These are phyloP conservation scores for Clavaria fumosa DNA, from an alignment of 768 basidiomycete genomes.

Conservation along the genomic window DNA sequence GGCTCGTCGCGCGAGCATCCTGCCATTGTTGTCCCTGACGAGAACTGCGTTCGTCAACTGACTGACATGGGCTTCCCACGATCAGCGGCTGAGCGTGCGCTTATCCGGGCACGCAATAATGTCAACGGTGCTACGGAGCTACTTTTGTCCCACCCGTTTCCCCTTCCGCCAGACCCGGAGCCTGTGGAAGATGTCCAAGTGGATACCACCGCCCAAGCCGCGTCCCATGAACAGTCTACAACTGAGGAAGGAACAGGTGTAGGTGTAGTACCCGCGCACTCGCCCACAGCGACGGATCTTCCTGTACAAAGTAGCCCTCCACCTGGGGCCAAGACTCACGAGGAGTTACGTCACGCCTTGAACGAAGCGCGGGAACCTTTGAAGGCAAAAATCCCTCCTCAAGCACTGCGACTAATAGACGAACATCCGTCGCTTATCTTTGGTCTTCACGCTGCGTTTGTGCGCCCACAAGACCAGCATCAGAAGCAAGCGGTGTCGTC, in stretches of 20 bases:
- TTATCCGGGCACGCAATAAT: constrained; percentile 78
- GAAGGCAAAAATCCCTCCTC: constrained; percentile 45
- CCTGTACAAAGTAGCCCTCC: constrained; percentile 5
- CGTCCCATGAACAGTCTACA: constrained; percentile 15
- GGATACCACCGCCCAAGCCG: constrained; percentile 6
- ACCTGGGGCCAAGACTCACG: constrained; percentile 30
- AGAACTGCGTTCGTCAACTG: constrained; percentile 64
- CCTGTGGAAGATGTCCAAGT: constrained; percentile 20
- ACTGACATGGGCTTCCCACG: constrained; percentile 96
- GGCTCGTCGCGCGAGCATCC: neutral
- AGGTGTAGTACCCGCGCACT: constrained; percentile 1
- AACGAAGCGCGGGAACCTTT: constrained; percentile 51
- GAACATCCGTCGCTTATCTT: constrained; percentile 80
- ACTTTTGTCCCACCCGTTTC: constrained; percentile 69
- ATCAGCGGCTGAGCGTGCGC: constrained; percentile 71
- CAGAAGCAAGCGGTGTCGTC: constrained; percentile 52
- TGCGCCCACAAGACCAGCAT: constrained; percentile 41
- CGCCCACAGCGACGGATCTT: constrained; percentile 7
- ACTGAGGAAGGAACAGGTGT: neutral
- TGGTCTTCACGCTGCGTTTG: constrained; percentile 73
- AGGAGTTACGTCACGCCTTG: constrained; percentile 53
- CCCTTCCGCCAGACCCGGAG: constrained; percentile 53
- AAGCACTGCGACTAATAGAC: constrained; percentile 69
- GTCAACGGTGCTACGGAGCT: constrained; percentile 79
- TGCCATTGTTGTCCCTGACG: constrained; percentile 38